Conservation (phyloP, 2,329 filamentous ascomycete genomes). For the Claviceps cyperi region DNA sequence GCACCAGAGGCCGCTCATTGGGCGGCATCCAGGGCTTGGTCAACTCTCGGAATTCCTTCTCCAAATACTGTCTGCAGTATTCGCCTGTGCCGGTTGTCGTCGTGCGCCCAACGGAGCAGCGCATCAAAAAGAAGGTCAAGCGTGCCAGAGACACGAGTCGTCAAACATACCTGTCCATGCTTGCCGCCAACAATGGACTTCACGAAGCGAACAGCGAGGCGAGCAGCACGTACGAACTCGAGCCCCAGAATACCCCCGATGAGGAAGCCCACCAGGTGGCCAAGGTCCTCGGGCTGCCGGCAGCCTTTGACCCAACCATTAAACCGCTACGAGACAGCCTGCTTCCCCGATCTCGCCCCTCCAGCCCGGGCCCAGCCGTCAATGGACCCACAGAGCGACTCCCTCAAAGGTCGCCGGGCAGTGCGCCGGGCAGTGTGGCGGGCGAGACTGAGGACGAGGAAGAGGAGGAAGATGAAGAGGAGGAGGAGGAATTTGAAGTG, state of each 20-base stretch:
- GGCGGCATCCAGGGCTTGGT: conserved; percentile 77
- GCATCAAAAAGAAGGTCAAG: conserved; percentile 81
- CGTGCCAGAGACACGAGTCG: conserved; percentile 61
- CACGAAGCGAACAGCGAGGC: conserved; percentile 44
- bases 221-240: conserved; percentile 38
- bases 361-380: conserved; percentile 6
- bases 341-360: conserved; percentile 10
- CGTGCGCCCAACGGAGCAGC: conserved; percentile 73
- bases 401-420: conserved; percentile 16
- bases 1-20: conserved; percentile 70
- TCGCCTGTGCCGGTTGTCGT: conserved; percentile 89
- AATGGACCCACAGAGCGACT: conserved; percentile 10
- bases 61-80: conserved; percentile 88
- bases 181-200: conserved; percentile 45
- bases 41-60: conserved; percentile 66
- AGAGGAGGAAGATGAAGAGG: conserved; percentile 15
- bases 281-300: conserved; percentile 46
- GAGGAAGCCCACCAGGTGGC: conserved; percentile 52
- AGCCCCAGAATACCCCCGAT: conserved; percentile 39
- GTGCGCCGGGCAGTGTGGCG: conserved; percentile 22
- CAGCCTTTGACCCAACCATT: conserved; percentile 48
- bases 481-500: conserved; percentile 30
- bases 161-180: conserved; percentile 63
- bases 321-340: conserved; percentile 33
- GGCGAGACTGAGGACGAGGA: conserved; percentile 27